Evolutionary conservation across 2,329 filamentous ascomycete genomes (phyloP), one percentile per base, ranked within the genome.

Genomic region (Colletotrichum shisoi): DNA sequence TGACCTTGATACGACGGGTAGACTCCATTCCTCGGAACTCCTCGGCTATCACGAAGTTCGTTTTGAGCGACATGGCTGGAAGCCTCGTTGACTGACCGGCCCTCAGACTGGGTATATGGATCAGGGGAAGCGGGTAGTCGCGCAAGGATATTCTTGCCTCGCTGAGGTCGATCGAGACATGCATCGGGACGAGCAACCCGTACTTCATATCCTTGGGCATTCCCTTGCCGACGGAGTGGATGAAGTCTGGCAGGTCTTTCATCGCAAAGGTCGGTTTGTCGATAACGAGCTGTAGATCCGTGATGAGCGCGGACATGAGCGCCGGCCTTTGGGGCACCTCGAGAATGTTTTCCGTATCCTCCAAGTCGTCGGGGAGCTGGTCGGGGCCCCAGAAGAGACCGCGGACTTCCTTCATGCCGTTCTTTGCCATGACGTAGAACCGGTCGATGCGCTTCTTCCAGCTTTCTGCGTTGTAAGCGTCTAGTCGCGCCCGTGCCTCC

Each of bases 21-120:
- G 94, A 96, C 75, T 94, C 89, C 15, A 87, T 79, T 21, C 93
- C 91, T 68, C 93, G 87, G 72, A 89, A 97, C 76, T 99, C 96
- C 79, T 99, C 95, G 0, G 93, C 96, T 69, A 99, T 90, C 5
- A 99, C 94, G 75, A 99, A 97, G 74, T 99, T 92, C 1, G 94
- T 91, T 71, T 88, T 91, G 60, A 99, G 81, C 0, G 91, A 93
- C 75, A 96, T 87, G 57, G 93, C 91, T n/a, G 92, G 89, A 39
- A 94, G 79, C 63, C 91, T 87, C 5, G 90, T 86, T 1, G 93
- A 92, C 75, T 98, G 94, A 0, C 89, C 90, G 17, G 88, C 82
- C 68, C 92, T 91, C 69, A 97, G 86, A 0, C 90, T 85, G 0
- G 96, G 95, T 21, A 99, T 91, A 76, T 99, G 95, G 37, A 99